Evolutionary conservation across 805 yeast species (phyloP).

Genomic region (Ogataea polymorpha): DNA sequence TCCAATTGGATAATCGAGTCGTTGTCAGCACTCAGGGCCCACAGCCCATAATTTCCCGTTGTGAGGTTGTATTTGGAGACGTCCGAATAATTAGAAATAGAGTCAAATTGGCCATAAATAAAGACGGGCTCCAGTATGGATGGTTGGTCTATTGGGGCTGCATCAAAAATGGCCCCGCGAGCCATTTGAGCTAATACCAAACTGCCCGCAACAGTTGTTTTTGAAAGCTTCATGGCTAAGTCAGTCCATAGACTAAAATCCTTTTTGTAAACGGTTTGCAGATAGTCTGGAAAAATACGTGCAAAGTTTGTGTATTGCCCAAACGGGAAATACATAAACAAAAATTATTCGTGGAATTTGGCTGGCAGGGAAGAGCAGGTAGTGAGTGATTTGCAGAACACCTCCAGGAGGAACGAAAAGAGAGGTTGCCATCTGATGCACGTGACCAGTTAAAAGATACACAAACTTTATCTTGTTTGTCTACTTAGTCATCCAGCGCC

Average conservation of each 20-base stretch:
- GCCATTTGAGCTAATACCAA: not conserved
- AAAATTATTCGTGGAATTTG: no score
- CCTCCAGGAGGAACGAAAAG: no score
- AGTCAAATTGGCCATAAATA: slow-evolving; percentile 29
- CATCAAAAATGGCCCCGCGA: slow-evolving; percentile 2
- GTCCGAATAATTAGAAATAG: slow-evolving; percentile 23
- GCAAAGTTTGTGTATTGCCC: slow-evolving; percentile 1
- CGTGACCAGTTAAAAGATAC: no score
- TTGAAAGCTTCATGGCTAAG: slow-evolving; percentile 1
- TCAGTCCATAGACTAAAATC: slow-evolving; percentile 1
- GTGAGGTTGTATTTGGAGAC: slow-evolving; percentile 25
- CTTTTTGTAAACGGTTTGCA: not conserved
- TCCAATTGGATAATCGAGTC: slow-evolving; percentile 13
- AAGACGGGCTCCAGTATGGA: slow-evolving; percentile 20
- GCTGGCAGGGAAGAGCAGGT: no score
- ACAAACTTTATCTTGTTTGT: no score
- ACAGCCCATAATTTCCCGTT: slow-evolving; percentile 13
- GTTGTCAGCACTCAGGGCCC: slow-evolving; percentile 19
- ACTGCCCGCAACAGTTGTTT: not conserved
- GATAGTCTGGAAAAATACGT: slow-evolving; percentile 4
- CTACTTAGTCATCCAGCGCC: no score
- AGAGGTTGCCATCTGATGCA: no score
- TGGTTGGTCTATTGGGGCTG: slow-evolving; percentile 13
- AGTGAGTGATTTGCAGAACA: no score
- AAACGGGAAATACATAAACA: slow-evolving; percentile 5